Conservation (phyloP, 345 rosid genomes). For the Passiflora organensis region DNA sequence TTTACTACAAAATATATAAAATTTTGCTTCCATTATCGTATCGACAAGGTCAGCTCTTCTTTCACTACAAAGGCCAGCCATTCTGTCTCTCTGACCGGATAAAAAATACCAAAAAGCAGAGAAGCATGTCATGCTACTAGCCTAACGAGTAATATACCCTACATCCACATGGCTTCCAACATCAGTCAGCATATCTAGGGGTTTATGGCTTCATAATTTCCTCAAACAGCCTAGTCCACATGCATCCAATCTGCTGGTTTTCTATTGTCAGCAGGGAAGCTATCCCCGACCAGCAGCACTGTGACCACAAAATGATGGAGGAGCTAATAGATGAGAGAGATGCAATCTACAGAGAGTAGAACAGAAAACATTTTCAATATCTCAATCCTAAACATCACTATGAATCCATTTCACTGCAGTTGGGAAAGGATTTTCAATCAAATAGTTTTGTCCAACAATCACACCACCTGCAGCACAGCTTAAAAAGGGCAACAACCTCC, state of each 20-base stretch:
- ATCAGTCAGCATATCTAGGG: conserved; percentile 12
- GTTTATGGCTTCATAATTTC: neutral
- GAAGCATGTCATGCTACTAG: conserved; percentile 19
- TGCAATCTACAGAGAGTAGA: neutral
- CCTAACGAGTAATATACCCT: conserved; percentile 10
- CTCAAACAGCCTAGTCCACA: conserved; percentile 6
- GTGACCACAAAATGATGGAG: neutral
- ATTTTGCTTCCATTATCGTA: neutral
- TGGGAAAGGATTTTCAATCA: neutral
- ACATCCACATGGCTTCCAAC: conserved; percentile 12
- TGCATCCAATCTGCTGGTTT: conserved; percentile 1
- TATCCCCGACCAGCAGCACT: conserved; percentile 3
- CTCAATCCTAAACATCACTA: too few species aligned
- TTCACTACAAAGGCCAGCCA: conserved; percentile 23
- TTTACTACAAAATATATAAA: neutral
- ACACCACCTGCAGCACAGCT: neutral
- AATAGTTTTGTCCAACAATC: neutral
- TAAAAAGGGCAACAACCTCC: conserved; percentile 50
- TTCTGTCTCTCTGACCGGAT: conserved; percentile 4
- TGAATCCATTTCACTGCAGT: neutral
- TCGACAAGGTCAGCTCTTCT: neutral
- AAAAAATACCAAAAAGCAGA: conserved; percentile 11
- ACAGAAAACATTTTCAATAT: too few species aligned
- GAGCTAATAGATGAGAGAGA: neutral
- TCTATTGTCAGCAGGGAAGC: conserved; percentile 4